Base-by-base conservation (phyloP, 306 rosid genomes). In the Castanea sativa region DNA sequence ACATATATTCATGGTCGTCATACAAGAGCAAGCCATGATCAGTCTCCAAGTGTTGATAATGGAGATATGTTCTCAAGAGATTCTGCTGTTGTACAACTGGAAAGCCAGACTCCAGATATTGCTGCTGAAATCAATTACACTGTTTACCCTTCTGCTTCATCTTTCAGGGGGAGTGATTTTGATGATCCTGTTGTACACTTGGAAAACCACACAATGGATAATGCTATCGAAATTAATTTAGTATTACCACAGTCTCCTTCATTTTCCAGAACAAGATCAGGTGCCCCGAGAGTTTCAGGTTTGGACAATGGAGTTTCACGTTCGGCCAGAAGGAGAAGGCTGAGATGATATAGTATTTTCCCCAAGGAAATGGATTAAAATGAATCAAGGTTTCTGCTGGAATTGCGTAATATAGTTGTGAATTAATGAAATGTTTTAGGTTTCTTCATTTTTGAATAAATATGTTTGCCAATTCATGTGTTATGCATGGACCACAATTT, bases 241-340 rank as follows among this genome's bases (percentile, higher is more conserved):
- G 53, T 49, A 49, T 49, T 49, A 49, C 21, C 73, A 30, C 78
- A 84, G 56, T 29, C 49, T 57, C 78, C 91, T 74, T 85, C 94
- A 23, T 83, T 87, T 20, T 79, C 85, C 3, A 71, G 89, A 61
- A 75, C 89, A 83, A 82, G 89, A 79, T 76, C 78, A 71, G 74
- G 59, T 64, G 74, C 32, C 60, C 74, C 82, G 67, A 74, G 81
- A 76, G 73, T 69, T 71, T 76, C 84, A 65, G 85, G 73, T 63
- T n/a, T 38, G 64, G 78, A 57, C 49, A 55, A 35, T 72, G 83
- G 71, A 55, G 61, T 13, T 86, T 76, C 83, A 78, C 87, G 71
- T 74, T 88, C 75, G 74, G 63, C 69, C 30, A 88, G 91, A 69
- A 85, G 95, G 80, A 87, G 97, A 65, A 86, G 95, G 91, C 45